Conservation (phyloP, 768 basidiomycete species). For the Amanita phalloides region DNA sequence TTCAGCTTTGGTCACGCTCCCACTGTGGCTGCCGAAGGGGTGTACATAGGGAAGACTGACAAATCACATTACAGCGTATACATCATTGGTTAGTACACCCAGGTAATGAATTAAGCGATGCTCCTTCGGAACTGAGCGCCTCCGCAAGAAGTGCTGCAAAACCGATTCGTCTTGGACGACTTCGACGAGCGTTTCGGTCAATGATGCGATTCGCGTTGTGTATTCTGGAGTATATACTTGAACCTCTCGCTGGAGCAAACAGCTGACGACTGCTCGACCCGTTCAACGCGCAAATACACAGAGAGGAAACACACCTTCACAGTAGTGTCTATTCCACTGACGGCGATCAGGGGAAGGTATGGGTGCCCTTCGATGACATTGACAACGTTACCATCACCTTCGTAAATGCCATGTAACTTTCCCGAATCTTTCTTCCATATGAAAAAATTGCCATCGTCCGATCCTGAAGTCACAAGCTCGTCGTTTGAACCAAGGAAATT, state of each 20-base stretch:
- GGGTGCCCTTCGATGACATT: constrained; percentile 86
- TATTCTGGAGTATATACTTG: constrained; percentile 44
- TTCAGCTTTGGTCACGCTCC: background rate
- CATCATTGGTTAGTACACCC: constrained; percentile 5
- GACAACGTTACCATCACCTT: constrained; percentile 74
- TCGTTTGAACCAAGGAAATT: constrained; percentile 76
- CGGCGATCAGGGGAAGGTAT: constrained; percentile 68
- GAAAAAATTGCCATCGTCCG: constrained; percentile 84
- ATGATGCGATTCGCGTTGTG: constrained; percentile 44
- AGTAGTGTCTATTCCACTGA: constrained; percentile 79
- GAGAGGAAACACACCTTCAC: constrained; percentile 48
- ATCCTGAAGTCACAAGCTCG: constrained; percentile 74
- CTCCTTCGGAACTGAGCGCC: background rate
- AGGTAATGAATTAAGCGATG: background rate
- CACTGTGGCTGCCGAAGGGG: too few relatives aligned
- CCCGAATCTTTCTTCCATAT: constrained; percentile 71
- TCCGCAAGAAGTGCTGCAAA: constrained; percentile 16
- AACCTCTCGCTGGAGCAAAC: constrained; percentile 45
- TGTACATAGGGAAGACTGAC: constrained; percentile 1
- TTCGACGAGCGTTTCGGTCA: constrained; percentile 35
- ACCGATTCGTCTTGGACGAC: constrained; percentile 17
- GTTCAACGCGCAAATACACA: constrained; percentile 3
- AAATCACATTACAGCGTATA: background rate
- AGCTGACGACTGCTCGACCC: constrained; percentile 27
- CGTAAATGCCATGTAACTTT: constrained; percentile 61